Percentiles rank a stretch among this genome's conserved stretches.
phyloP scores from a whole-genome alignment of 768 basidiomycete genomes.

The Porphyrellus cyaneotinctus region DNA sequence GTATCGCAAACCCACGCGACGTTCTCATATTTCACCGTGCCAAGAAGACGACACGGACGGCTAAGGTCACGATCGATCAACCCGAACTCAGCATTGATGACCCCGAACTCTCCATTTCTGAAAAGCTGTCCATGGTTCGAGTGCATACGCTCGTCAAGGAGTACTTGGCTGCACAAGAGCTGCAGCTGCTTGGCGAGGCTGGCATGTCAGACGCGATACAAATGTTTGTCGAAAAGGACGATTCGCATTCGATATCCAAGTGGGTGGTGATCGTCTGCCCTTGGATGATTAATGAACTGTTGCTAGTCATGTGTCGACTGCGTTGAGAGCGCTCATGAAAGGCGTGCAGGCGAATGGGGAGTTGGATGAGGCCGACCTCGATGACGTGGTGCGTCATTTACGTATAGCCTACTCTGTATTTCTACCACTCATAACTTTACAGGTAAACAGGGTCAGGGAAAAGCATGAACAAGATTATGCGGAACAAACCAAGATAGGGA shows the following conservation, averaged over 20 bases:
- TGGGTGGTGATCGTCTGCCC: constrained; percentile 37
- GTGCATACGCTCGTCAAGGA: constrained; percentile 89
- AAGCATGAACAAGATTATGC: constrained; percentile 60
- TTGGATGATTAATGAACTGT: not conserved
- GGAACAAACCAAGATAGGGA: constrained; percentile 41
- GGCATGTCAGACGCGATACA: constrained; percentile 94
- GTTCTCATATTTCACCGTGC: constrained; percentile 86
- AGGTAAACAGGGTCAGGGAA: constrained; percentile 72
- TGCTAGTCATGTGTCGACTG: constrained; percentile 61
- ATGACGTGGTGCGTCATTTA: constrained; percentile 55
- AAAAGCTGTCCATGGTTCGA: constrained; percentile 75
- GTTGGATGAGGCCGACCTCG: constrained; percentile 68
- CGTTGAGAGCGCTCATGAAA: constrained; percentile 60
- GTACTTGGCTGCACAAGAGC: constrained; percentile 87
- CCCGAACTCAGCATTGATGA: constrained; percentile 84
- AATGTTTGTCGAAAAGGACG: constrained; percentile 96
- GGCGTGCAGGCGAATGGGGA: constrained; percentile 64
- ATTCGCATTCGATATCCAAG: constrained; percentile 87
- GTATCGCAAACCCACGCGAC: constrained; percentile 91
- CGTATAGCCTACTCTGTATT: not conserved
- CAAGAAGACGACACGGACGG: constrained; percentile 45
- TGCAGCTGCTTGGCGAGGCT: constrained; percentile 84
- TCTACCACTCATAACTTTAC: not conserved
- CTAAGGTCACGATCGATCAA: constrained; percentile 67
- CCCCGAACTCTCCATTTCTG: constrained; percentile 56